Evolutionary conservation across 306 rosid species (phyloP).

Genomic region (Begonia fuchsioides): DNA sequence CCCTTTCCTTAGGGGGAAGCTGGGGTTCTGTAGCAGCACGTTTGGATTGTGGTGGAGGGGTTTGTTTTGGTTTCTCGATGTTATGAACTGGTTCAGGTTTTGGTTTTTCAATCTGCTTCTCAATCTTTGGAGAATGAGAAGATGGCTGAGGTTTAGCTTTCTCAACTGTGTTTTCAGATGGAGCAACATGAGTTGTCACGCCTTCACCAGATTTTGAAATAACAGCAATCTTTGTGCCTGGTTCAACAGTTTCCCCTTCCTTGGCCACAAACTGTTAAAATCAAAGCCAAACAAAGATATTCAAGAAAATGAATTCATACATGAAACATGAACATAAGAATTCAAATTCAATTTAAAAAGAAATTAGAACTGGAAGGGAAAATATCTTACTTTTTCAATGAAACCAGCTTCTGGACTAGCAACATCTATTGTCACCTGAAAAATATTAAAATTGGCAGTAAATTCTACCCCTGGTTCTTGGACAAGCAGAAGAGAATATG

Average conservation of each 20-base stretch:
- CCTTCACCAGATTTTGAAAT: conserved; percentile 73
- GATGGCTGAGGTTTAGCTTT: conserved; percentile 33
- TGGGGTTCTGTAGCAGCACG: conserved; percentile 65
- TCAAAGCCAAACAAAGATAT: not conserved
- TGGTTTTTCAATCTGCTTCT: conserved; percentile 36
- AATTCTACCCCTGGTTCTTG: conserved; percentile 2
- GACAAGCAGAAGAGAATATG: not conserved
- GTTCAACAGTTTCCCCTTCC: conserved; percentile 83
- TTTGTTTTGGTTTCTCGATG: conserved; percentile 29
- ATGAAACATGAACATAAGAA: too few species aligned
- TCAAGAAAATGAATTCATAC: too few species aligned
- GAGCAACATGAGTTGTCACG: conserved; percentile 48
- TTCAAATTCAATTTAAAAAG: not conserved
- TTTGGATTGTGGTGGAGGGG: conserved; percentile 26
- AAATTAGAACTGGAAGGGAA: conserved; percentile 7
- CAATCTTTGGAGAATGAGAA: conserved; percentile 19
- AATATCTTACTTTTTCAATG: conserved; percentile 39
- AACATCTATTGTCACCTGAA: conserved; percentile 77
- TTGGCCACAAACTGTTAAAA: conserved; percentile 47
- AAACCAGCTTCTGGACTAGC: conserved; percentile 71
- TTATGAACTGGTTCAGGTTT: conserved; percentile 27
- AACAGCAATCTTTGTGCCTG: conserved; percentile 73
- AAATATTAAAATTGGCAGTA: conserved; percentile 8
- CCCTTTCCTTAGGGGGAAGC: conserved; percentile 71
- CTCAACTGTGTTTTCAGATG: conserved; percentile 42